phyloP scores from a whole-genome alignment of 129 eudicot genomes.

The Logfia minima region DNA sequence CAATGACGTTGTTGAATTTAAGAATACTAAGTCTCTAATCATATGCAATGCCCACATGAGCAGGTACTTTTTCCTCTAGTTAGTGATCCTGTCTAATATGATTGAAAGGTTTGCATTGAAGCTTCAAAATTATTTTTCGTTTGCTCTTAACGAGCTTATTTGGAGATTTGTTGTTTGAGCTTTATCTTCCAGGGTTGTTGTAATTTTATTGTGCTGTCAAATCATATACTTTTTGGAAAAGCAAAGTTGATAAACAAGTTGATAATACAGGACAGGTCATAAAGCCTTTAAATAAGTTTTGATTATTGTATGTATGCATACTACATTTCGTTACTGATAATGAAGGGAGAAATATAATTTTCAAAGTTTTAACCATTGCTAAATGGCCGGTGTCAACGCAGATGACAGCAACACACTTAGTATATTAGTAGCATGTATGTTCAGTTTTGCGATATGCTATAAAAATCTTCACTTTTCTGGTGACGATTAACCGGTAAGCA shows the following conservation, averaged over 20 bases:
- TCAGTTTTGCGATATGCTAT: too few relatives aligned
- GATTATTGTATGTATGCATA: not conserved
- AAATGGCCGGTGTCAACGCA: too few relatives aligned
- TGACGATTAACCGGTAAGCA: too few relatives aligned
- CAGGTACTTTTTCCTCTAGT: not conserved
- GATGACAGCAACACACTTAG: too few relatives aligned
- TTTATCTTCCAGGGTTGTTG: not conserved
- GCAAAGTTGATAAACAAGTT: not conserved
- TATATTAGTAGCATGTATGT: too few relatives aligned
- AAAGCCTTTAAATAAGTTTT: not conserved
- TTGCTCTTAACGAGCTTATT: not conserved
- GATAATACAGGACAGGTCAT: not conserved
- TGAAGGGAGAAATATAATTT: too few relatives aligned
- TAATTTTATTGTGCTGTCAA: not conserved
- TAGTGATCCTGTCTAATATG: not conserved
- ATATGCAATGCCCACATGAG: not conserved
- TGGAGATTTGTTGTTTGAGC: not conserved
- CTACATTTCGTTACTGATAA: too few relatives aligned
- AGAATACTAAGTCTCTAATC: not conserved
- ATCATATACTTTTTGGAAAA: not conserved
- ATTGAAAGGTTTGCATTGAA: not conserved
- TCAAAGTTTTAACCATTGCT: too few relatives aligned
- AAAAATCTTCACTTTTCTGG: too few relatives aligned
- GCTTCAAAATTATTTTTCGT: not conserved
- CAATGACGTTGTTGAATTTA: not conserved